phyloP scores from a whole-genome alignment of 2,329 filamentous ascomycete species.

The Pestalotiopsis sp. region DNA sequence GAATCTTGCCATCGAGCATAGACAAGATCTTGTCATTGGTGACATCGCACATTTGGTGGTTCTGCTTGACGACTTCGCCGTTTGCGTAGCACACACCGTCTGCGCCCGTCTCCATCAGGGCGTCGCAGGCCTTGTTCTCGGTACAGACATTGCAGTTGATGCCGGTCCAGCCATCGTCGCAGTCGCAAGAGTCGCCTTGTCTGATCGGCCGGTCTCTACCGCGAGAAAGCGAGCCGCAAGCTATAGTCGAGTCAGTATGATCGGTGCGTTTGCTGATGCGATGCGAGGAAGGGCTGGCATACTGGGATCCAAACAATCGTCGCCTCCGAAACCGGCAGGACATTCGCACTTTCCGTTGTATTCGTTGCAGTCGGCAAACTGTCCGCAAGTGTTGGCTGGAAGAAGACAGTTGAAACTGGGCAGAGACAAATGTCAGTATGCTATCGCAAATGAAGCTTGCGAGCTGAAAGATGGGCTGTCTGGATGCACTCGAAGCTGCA shows the following conservation, averaged over 20 bases:
- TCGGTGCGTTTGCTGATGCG: background rate
- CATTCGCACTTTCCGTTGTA: constrained; percentile 93
- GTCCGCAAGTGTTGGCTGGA: constrained; percentile 86
- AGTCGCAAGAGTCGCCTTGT: constrained; percentile 73
- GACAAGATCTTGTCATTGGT: constrained; percentile 93
- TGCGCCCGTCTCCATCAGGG: constrained; percentile 80
- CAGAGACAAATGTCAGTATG: constrained; percentile 27
- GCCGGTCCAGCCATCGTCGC: constrained; percentile 90
- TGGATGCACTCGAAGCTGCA: background rate
- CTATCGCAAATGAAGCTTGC: constrained; percentile 17
- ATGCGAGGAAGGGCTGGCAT: constrained; percentile 28
- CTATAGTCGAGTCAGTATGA: constrained; percentile 35
- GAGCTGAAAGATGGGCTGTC: background rate
- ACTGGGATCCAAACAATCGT: constrained; percentile 87
- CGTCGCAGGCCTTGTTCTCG: constrained; percentile 79
- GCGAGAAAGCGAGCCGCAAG: constrained; percentile 86
- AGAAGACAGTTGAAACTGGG: constrained; percentile 95
- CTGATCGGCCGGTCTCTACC: constrained; percentile 79
- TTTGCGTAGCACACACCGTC: constrained; percentile 91
- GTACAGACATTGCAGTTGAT: constrained; percentile 98
- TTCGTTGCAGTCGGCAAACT: constrained; percentile 87
- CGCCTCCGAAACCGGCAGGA: constrained; percentile 88
- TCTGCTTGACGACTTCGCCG: constrained; percentile 88
- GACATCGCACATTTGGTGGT: constrained; percentile 97
- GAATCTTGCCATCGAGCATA: constrained; percentile 80